phyloP scores from a whole-genome alignment of 495 filamentous ascomycete genomes.

The Hypoxylon cercidicola region DNA sequence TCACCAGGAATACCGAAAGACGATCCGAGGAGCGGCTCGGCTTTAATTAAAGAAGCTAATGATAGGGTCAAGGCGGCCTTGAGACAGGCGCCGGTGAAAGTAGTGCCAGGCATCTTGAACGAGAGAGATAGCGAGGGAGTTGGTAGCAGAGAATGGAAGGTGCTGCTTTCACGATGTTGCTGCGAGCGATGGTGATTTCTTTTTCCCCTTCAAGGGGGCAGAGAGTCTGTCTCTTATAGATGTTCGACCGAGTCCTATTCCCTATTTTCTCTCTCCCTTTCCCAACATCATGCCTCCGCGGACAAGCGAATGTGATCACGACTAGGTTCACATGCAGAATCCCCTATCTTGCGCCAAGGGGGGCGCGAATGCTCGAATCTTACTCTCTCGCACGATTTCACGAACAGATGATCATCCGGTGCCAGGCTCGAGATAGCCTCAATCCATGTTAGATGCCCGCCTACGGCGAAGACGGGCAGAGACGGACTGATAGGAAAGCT shows the following conservation, averaged over 20 bases:
- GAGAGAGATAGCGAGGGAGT: neutral
- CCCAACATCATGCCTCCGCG: neutral
- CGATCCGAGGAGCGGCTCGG: conserved; percentile 6
- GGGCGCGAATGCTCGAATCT: neutral
- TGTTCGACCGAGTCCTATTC: neutral
- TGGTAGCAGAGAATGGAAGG: neutral
- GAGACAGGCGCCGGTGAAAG: neutral
- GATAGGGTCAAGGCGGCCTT: conserved; percentile 1
- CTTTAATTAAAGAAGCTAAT: neutral
- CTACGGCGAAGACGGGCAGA: neutral
- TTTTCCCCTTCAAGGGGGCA: neutral
- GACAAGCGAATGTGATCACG: neutral
- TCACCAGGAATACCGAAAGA: conserved; percentile 25
- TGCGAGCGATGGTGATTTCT: neutral
- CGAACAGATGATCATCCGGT: neutral
- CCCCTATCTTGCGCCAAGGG: neutral
- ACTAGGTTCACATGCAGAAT: neutral
- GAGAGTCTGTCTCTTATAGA: conserved; percentile 3
- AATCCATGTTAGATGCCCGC: neutral
- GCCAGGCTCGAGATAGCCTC: neutral
- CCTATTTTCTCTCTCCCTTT: neutral
- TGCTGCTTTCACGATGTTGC: too few species aligned
- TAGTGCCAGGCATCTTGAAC: neutral
- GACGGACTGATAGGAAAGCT: conserved; percentile 1
- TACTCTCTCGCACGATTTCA: neutral